Percentiles rank a stretch among this genome's conserved stretches.
Conservation (phyloP, 163 green algal species). For the Chlamydomonas reinhardtii region DNA sequence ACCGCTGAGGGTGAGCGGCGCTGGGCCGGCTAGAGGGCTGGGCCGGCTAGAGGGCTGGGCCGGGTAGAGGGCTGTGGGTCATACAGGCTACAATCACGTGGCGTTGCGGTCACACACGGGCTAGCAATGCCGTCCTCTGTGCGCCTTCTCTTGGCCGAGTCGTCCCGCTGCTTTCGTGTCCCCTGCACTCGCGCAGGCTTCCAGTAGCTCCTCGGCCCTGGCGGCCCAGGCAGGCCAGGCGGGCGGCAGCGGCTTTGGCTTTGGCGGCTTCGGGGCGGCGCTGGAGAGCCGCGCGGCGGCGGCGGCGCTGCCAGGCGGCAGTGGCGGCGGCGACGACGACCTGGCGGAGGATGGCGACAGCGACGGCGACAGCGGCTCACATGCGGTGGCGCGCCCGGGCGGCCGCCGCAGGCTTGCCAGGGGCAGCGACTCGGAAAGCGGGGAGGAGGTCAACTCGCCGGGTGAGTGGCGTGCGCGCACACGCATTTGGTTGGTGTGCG, state of each 20-base stretch:
- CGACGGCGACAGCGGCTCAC: background rate
- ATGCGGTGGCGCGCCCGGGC: background rate
- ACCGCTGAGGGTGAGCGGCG: background rate
- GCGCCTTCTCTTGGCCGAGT: no score
- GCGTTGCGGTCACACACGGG: no score
- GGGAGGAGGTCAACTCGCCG: constrained; percentile 47
- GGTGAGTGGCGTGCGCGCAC: constrained; percentile 8
- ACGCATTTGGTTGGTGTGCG: no score
- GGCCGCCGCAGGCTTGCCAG: background rate
- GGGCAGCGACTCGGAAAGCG: constrained; percentile 46
- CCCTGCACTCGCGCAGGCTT: background rate
- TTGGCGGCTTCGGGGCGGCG: no score
- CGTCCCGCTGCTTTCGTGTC: background rate
- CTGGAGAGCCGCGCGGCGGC: no score
- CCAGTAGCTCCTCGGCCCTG: background rate
- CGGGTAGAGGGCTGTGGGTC: no score
- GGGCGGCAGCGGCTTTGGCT: background rate
- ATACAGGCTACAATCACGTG: no score
- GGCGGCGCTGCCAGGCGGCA: constrained; percentile 1
- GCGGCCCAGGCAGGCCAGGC: background rate
- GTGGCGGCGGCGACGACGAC: constrained; percentile 1
- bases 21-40: background rate
- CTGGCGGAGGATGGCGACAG: constrained; percentile 1
- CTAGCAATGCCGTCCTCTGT: no score
- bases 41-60: background rate